Base-by-base conservation (phyloP, 805 yeast genomes). In the Ogataea philodendri region DNA sequence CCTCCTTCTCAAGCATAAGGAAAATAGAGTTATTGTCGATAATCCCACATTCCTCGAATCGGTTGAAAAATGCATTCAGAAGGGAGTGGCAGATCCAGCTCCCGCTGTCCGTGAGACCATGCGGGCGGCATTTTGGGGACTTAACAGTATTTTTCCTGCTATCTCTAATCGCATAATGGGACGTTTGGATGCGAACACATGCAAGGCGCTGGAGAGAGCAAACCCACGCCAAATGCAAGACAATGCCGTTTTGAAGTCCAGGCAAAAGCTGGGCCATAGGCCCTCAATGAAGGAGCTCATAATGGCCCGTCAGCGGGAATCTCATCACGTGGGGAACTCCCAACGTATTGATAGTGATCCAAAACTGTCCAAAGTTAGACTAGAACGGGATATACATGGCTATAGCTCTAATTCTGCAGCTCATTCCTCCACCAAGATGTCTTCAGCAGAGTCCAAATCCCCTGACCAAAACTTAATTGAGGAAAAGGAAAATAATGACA, bases 61-160 rank as follows among this genome's bases (percentile, higher is more conserved):
- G 4, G 57, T 80, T 1, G 78, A 67, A 21, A 74, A 67, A 30
- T 64, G 78, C 44, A 52, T 86, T 1, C 42, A 62, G 3, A 79
- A 75, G 47, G 81, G 90, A 14, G 63, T 93, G 1, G 55, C 75
- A 1, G 97, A 89, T 56, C 85, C 96, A 0, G 82, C 83, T 40
- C 86, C 89, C 0, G 64, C 74, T 0, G 96, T 85, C 0, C 70
- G 97, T 45, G 94, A 79, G 49, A 65, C 76, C 0, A 84, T 81
- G 65, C 72, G 95, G 54, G 64, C 67, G 3, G 69, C 87, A 0
- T 90, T 72, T 51, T 89, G 96, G 96, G 65, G 73, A 9, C 71
- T 76, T 37, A 70, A 69, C 46, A 66, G 64, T 14, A 51, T 69
- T 5, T 82, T 76, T 60, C 83, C 85, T 0, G 51, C 59, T 0